Conservation (phyloP, 768 basidiomycete species). For the Mycena epipterygia region DNA sequence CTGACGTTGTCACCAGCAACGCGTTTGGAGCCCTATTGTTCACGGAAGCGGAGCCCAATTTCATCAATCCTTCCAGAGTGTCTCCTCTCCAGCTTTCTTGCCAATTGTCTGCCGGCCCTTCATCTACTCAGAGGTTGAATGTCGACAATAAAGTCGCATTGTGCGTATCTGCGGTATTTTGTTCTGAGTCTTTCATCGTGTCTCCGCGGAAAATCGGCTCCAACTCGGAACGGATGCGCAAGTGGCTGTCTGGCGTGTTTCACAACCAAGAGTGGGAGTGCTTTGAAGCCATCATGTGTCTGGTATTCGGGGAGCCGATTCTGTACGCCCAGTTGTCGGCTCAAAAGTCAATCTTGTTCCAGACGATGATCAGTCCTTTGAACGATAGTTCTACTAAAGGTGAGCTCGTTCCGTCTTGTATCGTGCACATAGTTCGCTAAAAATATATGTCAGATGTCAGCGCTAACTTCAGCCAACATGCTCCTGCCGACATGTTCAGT, state of each 20-base stretch:
- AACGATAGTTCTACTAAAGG: not conserved
- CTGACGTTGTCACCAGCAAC: not conserved
- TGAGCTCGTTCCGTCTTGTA: no score
- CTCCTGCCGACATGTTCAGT: no score
- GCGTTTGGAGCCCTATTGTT: not conserved
- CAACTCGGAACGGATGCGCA: not conserved
- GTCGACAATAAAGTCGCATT: not conserved
- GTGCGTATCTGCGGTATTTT: not conserved
- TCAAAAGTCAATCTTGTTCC: no score
- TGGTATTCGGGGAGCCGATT: not conserved
- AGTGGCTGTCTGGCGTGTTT: not conserved
- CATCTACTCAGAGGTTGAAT: not conserved
- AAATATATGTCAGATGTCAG: no score
- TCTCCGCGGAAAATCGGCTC: not conserved
- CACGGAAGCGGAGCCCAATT: not conserved
- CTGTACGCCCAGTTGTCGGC: not conserved
- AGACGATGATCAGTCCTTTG: not conserved
- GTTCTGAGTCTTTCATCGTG: not conserved
- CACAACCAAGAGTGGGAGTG: slow-evolving; percentile 14
- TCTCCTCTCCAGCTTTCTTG: not conserved
- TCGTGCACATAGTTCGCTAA: no score
- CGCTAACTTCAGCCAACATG: not conserved
- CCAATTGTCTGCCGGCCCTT: not conserved
- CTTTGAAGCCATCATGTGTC: not conserved
- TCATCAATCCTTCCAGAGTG: not conserved